Conservation (phyloP, 78 protist species). For the Speleostelium caveatum region DNA sequence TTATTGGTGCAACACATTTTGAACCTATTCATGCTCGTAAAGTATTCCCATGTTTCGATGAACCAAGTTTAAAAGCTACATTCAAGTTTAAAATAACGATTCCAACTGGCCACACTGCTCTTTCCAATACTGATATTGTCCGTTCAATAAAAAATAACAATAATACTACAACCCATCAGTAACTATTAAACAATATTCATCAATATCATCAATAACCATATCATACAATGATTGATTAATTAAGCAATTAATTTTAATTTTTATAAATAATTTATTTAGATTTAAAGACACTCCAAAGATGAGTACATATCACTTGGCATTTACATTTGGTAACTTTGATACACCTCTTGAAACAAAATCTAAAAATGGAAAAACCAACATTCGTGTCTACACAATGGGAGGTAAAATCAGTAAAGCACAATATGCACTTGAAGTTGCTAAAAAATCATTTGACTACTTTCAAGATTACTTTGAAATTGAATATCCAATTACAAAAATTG, state of each 20-base stretch:
- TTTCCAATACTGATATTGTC: slow-evolving; percentile 61
- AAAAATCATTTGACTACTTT: slow-evolving; percentile 63
- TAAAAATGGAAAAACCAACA: slow-evolving; percentile 35
- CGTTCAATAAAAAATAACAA: background rate
- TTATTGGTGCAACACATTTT: slow-evolving; percentile 88
- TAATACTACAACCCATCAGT: slow-evolving; percentile 87
- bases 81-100: slow-evolving; percentile 69
- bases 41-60: slow-evolving; percentile 95
- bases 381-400: slow-evolving; percentile 86
- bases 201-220: slow-evolving; percentile 32
- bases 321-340: slow-evolving; percentile 89
- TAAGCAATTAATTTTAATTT: background rate
- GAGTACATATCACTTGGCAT: slow-evolving; percentile 95
- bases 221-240: slow-evolving; percentile 84
- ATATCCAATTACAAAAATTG: slow-evolving; percentile 91
- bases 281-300: slow-evolving; percentile 83
- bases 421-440: slow-evolving; percentile 90
- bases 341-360: slow-evolving; percentile 74
- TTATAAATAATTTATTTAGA: too few species aligned
- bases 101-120: slow-evolving; percentile 22
- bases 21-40: slow-evolving; percentile 95
- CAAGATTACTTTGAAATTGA: slow-evolving; percentile 82
- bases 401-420: slow-evolving; percentile 75
- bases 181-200: background rate
- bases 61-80: slow-evolving; percentile 91